Percentiles rank a stretch among this genome's conserved stretches.
Evolutionary conservation across 768 basidiomycete genomes (phyloP).

Genomic region (Mycena amicta): DNA sequence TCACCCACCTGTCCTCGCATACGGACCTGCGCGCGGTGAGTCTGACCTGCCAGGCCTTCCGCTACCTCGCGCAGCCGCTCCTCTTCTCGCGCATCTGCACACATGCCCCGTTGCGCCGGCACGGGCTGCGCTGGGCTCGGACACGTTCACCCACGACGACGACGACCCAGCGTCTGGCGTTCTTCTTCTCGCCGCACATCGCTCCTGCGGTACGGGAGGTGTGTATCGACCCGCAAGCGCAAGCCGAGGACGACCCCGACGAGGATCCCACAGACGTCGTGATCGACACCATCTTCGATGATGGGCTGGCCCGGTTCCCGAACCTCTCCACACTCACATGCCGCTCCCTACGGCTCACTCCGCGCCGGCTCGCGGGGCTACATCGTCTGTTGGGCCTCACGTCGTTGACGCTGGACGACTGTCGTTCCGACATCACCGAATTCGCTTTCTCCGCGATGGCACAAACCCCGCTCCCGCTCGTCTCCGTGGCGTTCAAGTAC

Average conservation of each 20-base stretch:
- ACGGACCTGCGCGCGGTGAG: constrained; percentile 4
- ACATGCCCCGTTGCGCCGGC: constrained; percentile 4
- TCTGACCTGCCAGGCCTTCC: constrained; percentile 20
- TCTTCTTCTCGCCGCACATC: constrained; percentile 18
- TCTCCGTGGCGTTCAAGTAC: constrained; percentile 13
- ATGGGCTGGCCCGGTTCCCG: constrained; percentile 17
- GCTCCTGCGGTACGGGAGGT: constrained; percentile 22
- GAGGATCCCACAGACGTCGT: constrained; percentile 21
- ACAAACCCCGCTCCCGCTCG: constrained; percentile 6
- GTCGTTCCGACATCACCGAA: constrained; percentile 14
- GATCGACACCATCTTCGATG: constrained; percentile 22
- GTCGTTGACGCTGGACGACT: constrained; percentile 16
- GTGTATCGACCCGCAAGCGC: constrained; percentile 18
- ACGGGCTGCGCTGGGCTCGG: constrained; percentile 6
- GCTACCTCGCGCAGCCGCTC: constrained; percentile 18
- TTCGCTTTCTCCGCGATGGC: not conserved
- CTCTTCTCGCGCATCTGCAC: constrained; percentile 18
- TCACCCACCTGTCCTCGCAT: constrained; percentile 8
- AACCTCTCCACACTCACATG: constrained; percentile 14
- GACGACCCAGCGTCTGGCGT: constrained; percentile 13
- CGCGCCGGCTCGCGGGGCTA: constrained; percentile 8
- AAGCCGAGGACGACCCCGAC: not conserved
- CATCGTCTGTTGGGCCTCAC: constrained; percentile 7
- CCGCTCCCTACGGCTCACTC: constrained; percentile 12
- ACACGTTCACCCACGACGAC: too few species aligned